Conservation (phyloP, 2,329 filamentous ascomycete species). For the Biscogniauxia mediterranea region DNA sequence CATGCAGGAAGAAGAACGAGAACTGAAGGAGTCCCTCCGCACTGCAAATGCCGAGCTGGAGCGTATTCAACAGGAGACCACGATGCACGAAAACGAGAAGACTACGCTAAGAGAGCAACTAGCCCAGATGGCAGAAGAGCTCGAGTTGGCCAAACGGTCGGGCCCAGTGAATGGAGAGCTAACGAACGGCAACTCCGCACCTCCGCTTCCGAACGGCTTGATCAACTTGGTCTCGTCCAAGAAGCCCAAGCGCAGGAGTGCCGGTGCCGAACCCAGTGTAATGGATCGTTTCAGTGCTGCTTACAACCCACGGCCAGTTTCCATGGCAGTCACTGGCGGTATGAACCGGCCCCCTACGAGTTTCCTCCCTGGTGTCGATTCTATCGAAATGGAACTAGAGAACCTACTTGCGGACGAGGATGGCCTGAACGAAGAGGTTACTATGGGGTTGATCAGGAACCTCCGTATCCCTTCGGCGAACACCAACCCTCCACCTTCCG, state of each 20-base stretch:
- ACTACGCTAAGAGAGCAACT: conserved; percentile 82
- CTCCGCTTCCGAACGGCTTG: conserved; percentile 67
- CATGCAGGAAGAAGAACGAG: conserved; percentile 90
- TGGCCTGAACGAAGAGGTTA: conserved; percentile 93
- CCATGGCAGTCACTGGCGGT: conserved; percentile 79
- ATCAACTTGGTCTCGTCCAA: conserved; percentile 97
- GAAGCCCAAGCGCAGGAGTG: conserved; percentile 82
- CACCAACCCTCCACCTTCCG: conserved; percentile 83
- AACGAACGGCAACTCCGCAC: conserved; percentile 59
- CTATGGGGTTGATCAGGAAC: conserved; percentile 92
- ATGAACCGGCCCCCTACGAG: conserved; percentile 71
- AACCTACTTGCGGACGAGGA: conserved; percentile 93
- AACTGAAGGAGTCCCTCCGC: conserved; percentile 78
- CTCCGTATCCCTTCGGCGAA: conserved; percentile 92
- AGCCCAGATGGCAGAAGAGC: conserved; percentile 84
- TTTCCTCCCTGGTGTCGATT: conserved; percentile 80
- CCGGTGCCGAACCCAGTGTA: conserved; percentile 80
- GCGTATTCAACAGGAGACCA: conserved; percentile 70
- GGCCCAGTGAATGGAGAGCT: conserved; percentile 70
- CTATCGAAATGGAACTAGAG: conserved; percentile 92
- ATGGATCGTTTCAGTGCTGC: conserved; percentile 87
- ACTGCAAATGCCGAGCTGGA: conserved; percentile 79
- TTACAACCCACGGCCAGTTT: conserved; percentile 93
- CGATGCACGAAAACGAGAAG: conserved; percentile 81
- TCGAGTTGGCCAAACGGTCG: conserved; percentile 80